Conservation (phyloP, 1,284 basidiomycete genomes). For the Marasmius oreades region DNA sequence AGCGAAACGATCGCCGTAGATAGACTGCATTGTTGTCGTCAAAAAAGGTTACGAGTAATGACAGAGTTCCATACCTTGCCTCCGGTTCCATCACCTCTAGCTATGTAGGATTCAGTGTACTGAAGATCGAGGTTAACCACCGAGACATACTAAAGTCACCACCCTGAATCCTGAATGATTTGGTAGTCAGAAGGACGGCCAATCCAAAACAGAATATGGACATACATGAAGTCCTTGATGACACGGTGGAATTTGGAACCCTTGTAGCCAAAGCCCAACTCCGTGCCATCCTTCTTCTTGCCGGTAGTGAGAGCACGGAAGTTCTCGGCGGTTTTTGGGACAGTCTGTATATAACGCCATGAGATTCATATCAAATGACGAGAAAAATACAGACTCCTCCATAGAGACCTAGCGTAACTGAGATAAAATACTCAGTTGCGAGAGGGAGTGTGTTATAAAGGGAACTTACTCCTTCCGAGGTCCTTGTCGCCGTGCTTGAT, state of each 20-base stretch:
- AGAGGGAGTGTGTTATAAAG: conserved; percentile 4
- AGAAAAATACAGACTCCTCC: conserved; percentile 52
- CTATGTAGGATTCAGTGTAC: conserved; percentile 24
- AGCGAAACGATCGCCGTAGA: conserved; percentile 92
- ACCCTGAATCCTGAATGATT: conserved; percentile 73
- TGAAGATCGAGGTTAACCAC: not conserved
- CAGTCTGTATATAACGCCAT: conserved; percentile 55
- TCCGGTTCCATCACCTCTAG: conserved; percentile 93
- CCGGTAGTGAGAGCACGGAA: conserved; percentile 86
- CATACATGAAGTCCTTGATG: conserved; percentile 96
- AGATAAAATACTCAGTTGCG: conserved; percentile 3
- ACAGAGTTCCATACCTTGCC: conserved; percentile 54
- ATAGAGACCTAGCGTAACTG: conserved; percentile 83
- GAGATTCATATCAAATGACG: conserved; percentile 8
- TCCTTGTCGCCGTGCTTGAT: conserved; percentile 85
- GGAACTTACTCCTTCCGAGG: conserved; percentile 72
- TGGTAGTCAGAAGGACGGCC: conserved; percentile 12
- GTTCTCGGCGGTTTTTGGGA: conserved; percentile 98
- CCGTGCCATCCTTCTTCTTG: conserved; percentile 72
- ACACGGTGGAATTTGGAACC: conserved; percentile 96
- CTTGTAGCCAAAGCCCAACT: conserved; percentile 83
- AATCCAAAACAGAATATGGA: conserved; percentile 21
- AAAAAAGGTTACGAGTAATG: not conserved
- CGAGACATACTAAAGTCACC: conserved; percentile 77
- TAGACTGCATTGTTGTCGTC: conserved; percentile 49